Evolutionary conservation across 2,329 filamentous ascomycete genomes (phyloP).

Genomic region (Colletotrichum sp.): DNA sequence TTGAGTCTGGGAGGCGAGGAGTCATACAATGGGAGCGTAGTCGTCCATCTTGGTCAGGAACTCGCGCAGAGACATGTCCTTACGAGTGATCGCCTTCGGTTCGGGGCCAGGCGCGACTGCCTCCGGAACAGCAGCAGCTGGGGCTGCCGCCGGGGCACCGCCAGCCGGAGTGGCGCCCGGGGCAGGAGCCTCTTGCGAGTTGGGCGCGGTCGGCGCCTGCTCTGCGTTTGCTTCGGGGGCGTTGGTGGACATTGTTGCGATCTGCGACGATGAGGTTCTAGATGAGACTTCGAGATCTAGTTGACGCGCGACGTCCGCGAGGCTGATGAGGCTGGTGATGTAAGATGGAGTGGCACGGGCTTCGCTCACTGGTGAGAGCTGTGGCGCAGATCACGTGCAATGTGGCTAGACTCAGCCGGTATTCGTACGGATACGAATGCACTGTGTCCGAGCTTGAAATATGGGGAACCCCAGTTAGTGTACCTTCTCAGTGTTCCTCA

Average conservation of each 20-base stretch:
- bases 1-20: background rate
- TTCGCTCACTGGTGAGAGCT: background rate
- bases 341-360: background rate
- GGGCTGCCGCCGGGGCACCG: conserved; percentile 11
- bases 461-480: background rate
- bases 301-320: background rate
- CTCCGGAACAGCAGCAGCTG: conserved; percentile 32
- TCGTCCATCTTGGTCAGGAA: conserved; percentile 98
- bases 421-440: too few relatives aligned
- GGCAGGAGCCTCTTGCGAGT: conserved; percentile 3
- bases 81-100: conserved; percentile 75
- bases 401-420: background rate
- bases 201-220: conserved; percentile 26
- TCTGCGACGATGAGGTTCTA: background rate
- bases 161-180: conserved; percentile 10
- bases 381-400: conserved; percentile 3
- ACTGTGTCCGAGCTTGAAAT: background rate
- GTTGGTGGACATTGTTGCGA: conserved; percentile 38
- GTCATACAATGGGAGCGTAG: conserved; percentile 89
- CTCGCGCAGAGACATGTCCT: conserved; percentile 90
- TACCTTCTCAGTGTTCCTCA: too few relatives aligned
- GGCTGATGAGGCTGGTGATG: conserved; percentile 19
- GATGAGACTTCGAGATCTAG: background rate
- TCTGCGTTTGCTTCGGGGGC: conserved; percentile 35
- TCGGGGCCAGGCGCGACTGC: conserved; percentile 58